These are phyloP conservation scores for Plectosphaerella plurivora DNA, from an alignment of 2,329 filamentous ascomycete species.

Conservation along the genomic window DNA sequence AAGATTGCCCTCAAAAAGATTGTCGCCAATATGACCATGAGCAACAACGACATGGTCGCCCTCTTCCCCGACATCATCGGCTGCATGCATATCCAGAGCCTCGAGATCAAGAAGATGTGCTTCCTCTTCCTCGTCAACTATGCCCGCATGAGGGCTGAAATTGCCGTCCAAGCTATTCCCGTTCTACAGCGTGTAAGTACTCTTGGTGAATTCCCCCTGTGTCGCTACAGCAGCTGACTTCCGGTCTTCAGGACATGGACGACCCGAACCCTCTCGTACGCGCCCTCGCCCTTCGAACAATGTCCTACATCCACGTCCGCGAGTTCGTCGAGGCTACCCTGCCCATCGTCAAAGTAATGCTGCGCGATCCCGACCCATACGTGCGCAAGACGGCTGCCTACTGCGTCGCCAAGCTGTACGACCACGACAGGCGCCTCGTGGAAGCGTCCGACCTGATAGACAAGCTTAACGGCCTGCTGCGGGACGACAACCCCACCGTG, in stretches of 20 bases:
- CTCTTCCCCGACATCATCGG: constrained; percentile 92
- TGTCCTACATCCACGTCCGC: constrained; percentile 94
- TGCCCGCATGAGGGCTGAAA: constrained; percentile 86
- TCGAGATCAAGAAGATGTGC: constrained; percentile 99
- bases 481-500: constrained; percentile 96
- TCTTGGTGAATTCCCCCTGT: background rate
- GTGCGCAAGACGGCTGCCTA: constrained; percentile 97
- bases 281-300: constrained; percentile 82
- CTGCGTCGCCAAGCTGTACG: constrained; percentile 95
- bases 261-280: constrained; percentile 89
- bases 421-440: constrained; percentile 87
- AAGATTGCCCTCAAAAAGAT: constrained; percentile 99
- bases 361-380: constrained; percentile 87
- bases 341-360: constrained; percentile 73
- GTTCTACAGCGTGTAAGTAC: constrained; percentile 69
- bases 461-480: constrained; percentile 78
- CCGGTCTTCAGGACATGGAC: constrained; percentile 70
- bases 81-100: constrained; percentile 89
- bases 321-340: constrained; percentile 93
- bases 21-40: constrained; percentile 99
- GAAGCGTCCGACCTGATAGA: constrained; percentile 91
- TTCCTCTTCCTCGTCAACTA: constrained; percentile 98
- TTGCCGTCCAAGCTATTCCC: constrained; percentile 87
- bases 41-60: constrained; percentile 99
- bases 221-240: constrained; percentile 10